A percentile compares a stretch with the other conserved stretches of the same genome.
Conservation (phyloP, 495 filamentous ascomycete species). For the Aspergillus nidulans region DNA sequence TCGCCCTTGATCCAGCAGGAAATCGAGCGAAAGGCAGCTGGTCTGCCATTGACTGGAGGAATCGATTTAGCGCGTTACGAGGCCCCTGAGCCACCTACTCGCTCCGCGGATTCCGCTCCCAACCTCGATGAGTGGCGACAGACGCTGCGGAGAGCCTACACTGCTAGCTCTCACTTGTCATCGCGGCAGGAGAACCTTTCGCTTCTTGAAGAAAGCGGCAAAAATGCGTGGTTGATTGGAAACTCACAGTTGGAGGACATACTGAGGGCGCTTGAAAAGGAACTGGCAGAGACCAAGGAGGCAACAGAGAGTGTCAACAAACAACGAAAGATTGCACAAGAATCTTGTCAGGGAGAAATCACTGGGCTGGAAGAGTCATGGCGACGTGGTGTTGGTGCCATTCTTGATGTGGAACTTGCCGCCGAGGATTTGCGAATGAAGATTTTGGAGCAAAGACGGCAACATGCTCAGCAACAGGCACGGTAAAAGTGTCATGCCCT, state of each 20-base stretch:
- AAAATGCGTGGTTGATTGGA: conserved; percentile 84
- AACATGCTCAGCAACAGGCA: conserved; percentile 34
- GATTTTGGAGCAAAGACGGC: conserved; percentile 52
- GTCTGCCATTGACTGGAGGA: conserved; percentile 49
- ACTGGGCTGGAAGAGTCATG: conserved; percentile 65
- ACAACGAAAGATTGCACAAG: conserved; percentile 65
- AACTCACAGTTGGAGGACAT: conserved; percentile 76
- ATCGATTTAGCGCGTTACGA: conserved; percentile 86
- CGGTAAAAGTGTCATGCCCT: conserved; percentile 12
- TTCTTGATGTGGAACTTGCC: conserved; percentile 72
- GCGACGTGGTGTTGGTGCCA: conserved; percentile 64
- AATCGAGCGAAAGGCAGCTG: conserved; percentile 52
- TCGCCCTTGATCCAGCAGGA: conserved; percentile 61
- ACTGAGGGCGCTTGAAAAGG: conserved; percentile 66
- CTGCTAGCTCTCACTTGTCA: conserved; percentile 60
- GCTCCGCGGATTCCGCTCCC: conserved; percentile 21
- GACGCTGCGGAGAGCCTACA: conserved; percentile 51
- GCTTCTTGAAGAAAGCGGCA: conserved; percentile 73
- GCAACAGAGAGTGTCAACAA: conserved; percentile 68
- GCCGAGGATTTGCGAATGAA: conserved; percentile 64
- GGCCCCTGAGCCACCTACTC: conserved; percentile 45
- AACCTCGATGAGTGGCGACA: conserved; percentile 36
- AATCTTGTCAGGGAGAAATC: conserved; percentile 63
- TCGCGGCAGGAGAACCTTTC: conserved; percentile 63
- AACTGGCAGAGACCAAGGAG: conserved; percentile 61